Evolutionary conservation across 116 monocot species (phyloP).

Genomic region (Zostera marina): DNA sequence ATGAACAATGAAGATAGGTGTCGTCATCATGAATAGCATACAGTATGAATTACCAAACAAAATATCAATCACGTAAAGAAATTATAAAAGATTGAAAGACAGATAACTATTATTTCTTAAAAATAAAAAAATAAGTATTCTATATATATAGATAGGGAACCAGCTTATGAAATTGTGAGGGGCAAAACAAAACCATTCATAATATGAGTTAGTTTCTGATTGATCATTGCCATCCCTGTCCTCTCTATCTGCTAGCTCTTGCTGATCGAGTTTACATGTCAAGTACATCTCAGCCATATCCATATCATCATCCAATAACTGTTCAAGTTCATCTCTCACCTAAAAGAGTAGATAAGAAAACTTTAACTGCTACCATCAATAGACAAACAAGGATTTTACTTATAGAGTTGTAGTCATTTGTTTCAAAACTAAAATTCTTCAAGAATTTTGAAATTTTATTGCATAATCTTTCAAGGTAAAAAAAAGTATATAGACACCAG

Average conservation of each 20-base stretch:
- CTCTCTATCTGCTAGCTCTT: background rate
- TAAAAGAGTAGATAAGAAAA: conserved; percentile 8
- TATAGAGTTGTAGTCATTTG: too few relatives aligned
- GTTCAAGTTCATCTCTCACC: conserved; percentile 83
- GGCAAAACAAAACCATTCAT: background rate
- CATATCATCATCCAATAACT: conserved; percentile 74
- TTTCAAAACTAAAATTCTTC: too few relatives aligned
- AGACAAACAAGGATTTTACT: background rate
- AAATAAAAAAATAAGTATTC: background rate
- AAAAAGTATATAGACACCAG: too few relatives aligned
- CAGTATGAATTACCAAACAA: background rate
- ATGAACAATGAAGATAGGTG: background rate
- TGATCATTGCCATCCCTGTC: background rate
- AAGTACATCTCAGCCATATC: conserved; percentile 84
- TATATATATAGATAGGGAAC: background rate
- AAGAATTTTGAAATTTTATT: too few relatives aligned
- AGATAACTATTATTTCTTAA: background rate
- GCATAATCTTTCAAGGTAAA: too few relatives aligned
- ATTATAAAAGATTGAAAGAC: background rate
- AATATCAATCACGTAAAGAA: too few relatives aligned
- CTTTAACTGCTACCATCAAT: background rate
- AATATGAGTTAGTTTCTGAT: background rate
- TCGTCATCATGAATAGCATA: background rate
- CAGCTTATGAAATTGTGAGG: background rate
- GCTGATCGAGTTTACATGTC: conserved; percentile 35